These are phyloP conservation scores for Fusarium tupiense DNA, from an alignment of 2,329 filamentous ascomycete species.

Conservation along the genomic window DNA sequence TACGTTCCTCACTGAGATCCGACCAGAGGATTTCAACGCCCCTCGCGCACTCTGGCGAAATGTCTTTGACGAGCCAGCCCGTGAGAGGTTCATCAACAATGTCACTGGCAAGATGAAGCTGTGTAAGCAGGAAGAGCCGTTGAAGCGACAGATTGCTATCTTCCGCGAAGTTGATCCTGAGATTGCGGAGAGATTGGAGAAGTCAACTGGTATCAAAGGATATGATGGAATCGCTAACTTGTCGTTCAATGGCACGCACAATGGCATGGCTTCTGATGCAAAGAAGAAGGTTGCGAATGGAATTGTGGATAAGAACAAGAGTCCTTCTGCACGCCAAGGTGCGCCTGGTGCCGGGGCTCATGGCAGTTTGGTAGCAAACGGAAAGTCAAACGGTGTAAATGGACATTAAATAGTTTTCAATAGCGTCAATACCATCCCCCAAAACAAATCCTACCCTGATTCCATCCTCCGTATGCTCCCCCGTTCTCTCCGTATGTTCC, in stretches of 20 bases:
- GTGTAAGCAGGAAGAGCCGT: conserved; percentile 66
- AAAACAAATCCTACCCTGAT: neutral
- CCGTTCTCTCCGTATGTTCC: neutral
- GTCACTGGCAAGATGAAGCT: conserved; percentile 69
- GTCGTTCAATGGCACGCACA: conserved; percentile 14
- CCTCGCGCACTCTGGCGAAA: conserved; percentile 7
- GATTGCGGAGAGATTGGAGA: conserved; percentile 66
- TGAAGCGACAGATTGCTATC: conserved; percentile 72
- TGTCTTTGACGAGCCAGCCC: conserved; percentile 11
- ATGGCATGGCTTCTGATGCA: conserved; percentile 1
- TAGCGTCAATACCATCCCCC: neutral
- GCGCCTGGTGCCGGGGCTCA: neutral
- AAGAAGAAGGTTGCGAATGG: conserved; percentile 19
- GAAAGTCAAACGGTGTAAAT: neutral
- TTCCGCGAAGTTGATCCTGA: conserved; percentile 71
- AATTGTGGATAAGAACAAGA: conserved; percentile 5
- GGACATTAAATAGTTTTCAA: neutral
- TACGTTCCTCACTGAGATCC: conserved; percentile 26
- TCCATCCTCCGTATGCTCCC: neutral
- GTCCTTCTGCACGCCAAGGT: neutral
- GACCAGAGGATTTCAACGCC: conserved; percentile 28
- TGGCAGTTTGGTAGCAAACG: neutral
- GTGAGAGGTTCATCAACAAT: conserved; percentile 64
- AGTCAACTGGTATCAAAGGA: conserved; percentile 61
- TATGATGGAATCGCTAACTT: conserved; percentile 18